phyloP scores from a whole-genome alignment of 805 yeast genomes.

The Zygotorulaspora florentina region DNA sequence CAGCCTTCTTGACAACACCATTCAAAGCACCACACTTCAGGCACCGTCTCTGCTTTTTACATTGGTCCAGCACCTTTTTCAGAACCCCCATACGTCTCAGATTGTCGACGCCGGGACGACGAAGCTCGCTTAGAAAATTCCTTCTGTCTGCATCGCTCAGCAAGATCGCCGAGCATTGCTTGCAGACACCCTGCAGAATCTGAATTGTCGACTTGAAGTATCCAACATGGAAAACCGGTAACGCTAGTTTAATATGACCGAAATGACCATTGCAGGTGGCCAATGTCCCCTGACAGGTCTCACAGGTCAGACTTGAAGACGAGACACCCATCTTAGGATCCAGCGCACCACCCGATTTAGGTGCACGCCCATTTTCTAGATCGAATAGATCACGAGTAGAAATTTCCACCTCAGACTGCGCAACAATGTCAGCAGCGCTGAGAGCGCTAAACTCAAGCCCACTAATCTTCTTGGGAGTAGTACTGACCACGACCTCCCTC shows the following conservation, averaged over 20 bases:
- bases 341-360: constrained; percentile 79
- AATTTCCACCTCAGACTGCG: constrained; percentile 92
- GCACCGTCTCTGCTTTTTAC: constrained; percentile 93
- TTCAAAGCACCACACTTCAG: constrained; percentile 80
- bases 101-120: constrained; percentile 86
- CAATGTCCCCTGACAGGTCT: constrained; percentile 85
- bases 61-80: constrained; percentile 81
- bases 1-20: constrained; percentile 97
- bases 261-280: constrained; percentile 98
- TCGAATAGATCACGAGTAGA: constrained; percentile 89
- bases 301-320: constrained; percentile 77
- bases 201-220: constrained; percentile 88
- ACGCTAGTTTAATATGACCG: constrained; percentile 87
- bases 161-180: constrained; percentile 75
- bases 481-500: constrained; percentile 52
- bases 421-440: constrained; percentile 85
- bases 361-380: constrained; percentile 81
- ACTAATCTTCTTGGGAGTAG: constrained; percentile 83
- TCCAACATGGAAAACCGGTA: constrained; percentile 97
- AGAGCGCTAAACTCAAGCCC: constrained; percentile 91
- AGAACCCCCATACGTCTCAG: constrained; percentile 85
- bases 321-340: constrained; percentile 95
- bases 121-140: constrained; percentile 67
- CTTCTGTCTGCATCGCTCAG: constrained; percentile 70
- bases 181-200: constrained; percentile 87